Evolutionary conservation across 2,329 filamentous ascomycete genomes (phyloP), one percentile per base, ranked within the genome.

Genomic region (Verticillium tricorpus): DNA sequence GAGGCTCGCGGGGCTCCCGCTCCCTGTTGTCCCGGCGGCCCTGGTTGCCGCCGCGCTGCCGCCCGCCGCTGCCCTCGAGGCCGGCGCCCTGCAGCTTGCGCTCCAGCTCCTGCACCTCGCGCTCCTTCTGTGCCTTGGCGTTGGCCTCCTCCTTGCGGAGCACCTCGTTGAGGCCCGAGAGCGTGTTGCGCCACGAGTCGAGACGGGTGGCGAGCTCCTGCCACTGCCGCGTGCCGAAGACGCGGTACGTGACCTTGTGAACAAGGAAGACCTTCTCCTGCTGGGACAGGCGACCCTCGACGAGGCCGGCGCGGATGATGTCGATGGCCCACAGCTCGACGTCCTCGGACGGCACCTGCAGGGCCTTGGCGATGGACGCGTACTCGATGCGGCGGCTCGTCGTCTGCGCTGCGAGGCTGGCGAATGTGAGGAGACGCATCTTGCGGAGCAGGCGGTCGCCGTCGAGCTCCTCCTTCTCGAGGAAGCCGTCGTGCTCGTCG

Each of bases 241-340:
- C 93, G 65, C 95, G 89, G 85, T 98, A 97, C 64, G 93, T 97
- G 70, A 92, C 92, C 74, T 95, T 89, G 83, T 99, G 95, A 65
- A 99, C 92, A 60, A 97, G 84, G 84, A 99, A 98, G 66, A 94
- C 91, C 74, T 92, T 87, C 75, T 92, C 93, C 74, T 94, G 85
- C 81, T 99, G 95, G 63, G 91, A 95, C 69, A 99, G 87, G 80
- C 96, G 96, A 74, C 95, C 95, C 82, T 99, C 95, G 59, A 99
- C 92, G 40, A 99, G 87, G 37, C 93, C 93, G 57, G 93, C 92
- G 68, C 95, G 92, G 78, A 99, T 97, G 69, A 96, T 93, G 76
- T 99, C 95, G 72, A 99, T 99, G 68, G 96, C 92, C 95, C 95
- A 99, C 85, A 94, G 90, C 84, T 99, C 95, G 52, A 98, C 92